Percentiles rank a stretch among this genome's conserved stretches.
Evolutionary conservation across 2,329 filamentous ascomycete genomes (phyloP).

Genomic region (Geoglossum cookeanum): DNA sequence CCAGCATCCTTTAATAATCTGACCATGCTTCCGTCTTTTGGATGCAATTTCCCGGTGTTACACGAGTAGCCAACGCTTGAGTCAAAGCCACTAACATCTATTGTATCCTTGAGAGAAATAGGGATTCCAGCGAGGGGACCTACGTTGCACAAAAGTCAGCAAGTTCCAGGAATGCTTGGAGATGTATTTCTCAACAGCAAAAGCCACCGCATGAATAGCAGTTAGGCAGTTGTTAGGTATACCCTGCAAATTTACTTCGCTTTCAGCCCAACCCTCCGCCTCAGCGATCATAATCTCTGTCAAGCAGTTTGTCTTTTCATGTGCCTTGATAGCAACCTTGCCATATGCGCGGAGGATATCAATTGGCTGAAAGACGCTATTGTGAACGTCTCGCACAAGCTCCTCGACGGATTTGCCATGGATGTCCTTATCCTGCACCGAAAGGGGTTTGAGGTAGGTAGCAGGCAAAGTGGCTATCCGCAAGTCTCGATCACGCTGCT

Average conservation of each 20-base stretch:
- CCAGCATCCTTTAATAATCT: slow-evolving; percentile 60
- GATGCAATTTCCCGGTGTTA: slow-evolving; percentile 46
- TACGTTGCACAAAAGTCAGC: not conserved
- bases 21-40: slow-evolving; percentile 52
- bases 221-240: not conserved
- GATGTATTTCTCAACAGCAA: not conserved
- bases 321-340: slow-evolving; percentile 68
- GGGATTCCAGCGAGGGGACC: slow-evolving; percentile 78
- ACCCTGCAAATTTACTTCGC: slow-evolving; percentile 43
- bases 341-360: slow-evolving; percentile 72
- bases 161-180: not conserved
- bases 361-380: slow-evolving; percentile 41
- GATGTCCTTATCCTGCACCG: slow-evolving; percentile 42
- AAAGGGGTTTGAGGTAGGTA: slow-evolving; percentile 47
- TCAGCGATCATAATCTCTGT: slow-evolving; percentile 70
- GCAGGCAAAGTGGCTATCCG: slow-evolving; percentile 49
- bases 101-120: slow-evolving; percentile 58
- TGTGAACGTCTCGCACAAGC: slow-evolving; percentile 60
- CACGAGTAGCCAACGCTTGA: slow-evolving; percentile 62
- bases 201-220: not conserved
- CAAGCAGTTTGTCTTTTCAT: slow-evolving; percentile 72
- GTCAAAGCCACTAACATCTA: slow-evolving; percentile 70
- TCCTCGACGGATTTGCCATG: slow-evolving; percentile 56
- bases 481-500: slow-evolving; percentile 54
- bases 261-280: slow-evolving; percentile 52